Percentiles rank a stretch among this genome's conserved stretches.
These are phyloP conservation scores for Phytophthora ramorum DNA, from an alignment of 352 stramenopile genomes.

Conservation along the genomic window DNA sequence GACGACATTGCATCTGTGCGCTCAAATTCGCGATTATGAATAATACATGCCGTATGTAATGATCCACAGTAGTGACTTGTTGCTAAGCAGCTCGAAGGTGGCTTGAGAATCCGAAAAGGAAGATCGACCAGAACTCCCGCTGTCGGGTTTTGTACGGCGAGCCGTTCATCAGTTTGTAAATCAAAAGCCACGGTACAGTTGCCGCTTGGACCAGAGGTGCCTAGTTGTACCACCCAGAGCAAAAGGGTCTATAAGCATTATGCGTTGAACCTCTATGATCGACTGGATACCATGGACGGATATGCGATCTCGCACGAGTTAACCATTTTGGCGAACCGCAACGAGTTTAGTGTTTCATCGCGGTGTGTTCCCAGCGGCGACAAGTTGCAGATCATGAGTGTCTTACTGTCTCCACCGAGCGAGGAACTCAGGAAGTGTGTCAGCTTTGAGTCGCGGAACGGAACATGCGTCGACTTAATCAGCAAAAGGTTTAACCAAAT, in stretches of 20 bases:
- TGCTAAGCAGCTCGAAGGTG: too few species aligned
- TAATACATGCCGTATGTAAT: neutral
- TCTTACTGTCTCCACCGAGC: constrained; percentile 88
- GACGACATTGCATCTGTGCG: constrained; percentile 47
- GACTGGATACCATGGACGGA: constrained; percentile 58
- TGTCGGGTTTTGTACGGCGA: neutral
- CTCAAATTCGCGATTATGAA: constrained; percentile 50
- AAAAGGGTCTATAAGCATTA: constrained; percentile 29
- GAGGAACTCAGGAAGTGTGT: constrained; percentile 88
- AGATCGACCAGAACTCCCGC: neutral
- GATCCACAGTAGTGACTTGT: too few species aligned
- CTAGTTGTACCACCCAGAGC: neutral
- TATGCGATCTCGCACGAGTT: constrained; percentile 89
- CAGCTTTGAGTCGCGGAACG: constrained; percentile 91
- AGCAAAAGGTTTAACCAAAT: neutral
- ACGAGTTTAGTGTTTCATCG: constrained; percentile 87
- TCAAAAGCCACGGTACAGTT: neutral
- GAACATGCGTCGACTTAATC: constrained; percentile 72
- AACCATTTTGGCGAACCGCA: constrained; percentile 90
- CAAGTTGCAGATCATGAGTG: constrained; percentile 92
- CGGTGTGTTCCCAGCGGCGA: constrained; percentile 77
- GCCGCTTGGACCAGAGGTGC: too few species aligned
- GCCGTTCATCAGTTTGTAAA: neutral
- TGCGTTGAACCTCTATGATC: constrained; percentile 36
- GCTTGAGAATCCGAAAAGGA: neutral